Evolutionary conservation across 371 early-diverging fungal genomes (phyloP), one percentile per base, ranked within the genome.

Genomic region (Funneliformis caledonium): DNA sequence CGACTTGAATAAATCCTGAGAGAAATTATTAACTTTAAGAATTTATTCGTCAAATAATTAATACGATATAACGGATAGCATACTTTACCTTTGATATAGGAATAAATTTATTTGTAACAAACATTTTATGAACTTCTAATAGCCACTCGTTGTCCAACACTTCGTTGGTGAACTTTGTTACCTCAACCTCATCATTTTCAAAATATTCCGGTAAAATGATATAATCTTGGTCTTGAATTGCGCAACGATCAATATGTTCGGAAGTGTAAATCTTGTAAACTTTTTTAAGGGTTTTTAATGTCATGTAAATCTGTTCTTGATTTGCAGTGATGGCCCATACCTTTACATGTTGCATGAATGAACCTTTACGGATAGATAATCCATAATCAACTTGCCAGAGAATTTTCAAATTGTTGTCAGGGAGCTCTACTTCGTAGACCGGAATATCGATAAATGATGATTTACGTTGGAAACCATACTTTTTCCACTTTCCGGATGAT

Each of bases 21-120:
- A 67, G 16, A 56, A 0, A 10, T 56, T 37, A 37, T 37, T 2
- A 37, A 45, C 7, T 6, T 12, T 1, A 16, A 4, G 14, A 68
- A 19, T 5, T 8, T 43, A 19, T 31, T 4, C 9, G 2, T 37
- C 3, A 3, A 37, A 1, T 37, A 37, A 3, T 37, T 37, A 37
- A 37, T 37, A 37, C 3, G 37, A 37, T 37, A 19, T 19, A 19
- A 60, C 14, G 26, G 26, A 26, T 26, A n/a, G 6, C 68, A 16
- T 33, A 48, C 16, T 76, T 10, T 76, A 76, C 76, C 76, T 12
- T 62, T 62, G 76, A 76, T 62, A 76, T 62, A 45, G 76, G 76
- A 61, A 76, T 47, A 37, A 76, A 76, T n/a, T 76, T 76, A 50
- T 76, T 62, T 19, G 43, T 76, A 62, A 62, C 43, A 64, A 76